Base-by-base conservation (phyloP, 176 grass and related monocot genomes). In the Panicum miliaceum region DNA sequence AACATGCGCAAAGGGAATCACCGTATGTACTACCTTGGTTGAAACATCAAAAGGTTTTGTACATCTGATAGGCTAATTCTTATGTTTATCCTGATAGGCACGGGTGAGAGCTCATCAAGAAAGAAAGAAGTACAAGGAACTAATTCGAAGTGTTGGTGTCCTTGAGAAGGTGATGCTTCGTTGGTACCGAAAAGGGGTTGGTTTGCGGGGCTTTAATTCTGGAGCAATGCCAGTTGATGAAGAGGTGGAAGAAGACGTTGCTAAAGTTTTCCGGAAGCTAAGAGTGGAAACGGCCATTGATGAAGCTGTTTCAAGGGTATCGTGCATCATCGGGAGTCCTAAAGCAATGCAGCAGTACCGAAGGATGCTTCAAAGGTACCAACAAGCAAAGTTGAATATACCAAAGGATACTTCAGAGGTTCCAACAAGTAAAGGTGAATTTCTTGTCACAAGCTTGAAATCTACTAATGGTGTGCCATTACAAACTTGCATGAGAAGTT, bases 41-140 rank as follows among this genome's bases (percentile, higher is more conserved):
- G 18, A 72, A 77, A 47, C 13, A 26, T 48, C 57, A 45, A 52
- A 50, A 26, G 14, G 43, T n/a, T 29, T 73, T 79, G 22, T 43
- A 32, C 4, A 52, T 4, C 66, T 75, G 46, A 81, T 81, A 58
- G 20, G 19, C 26, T 47, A 47, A 47, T 34, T 72, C 58, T 36
- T 82, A 64, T 90, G 27, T 73, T 79, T 64, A 76, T 84, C 57
- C 76, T 92, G 52, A 46, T 77, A 99, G 97, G 81, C 91, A 76
- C 88, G 86, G 32, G 77, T 92, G 71, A 96, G 97, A 96, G 97
- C 84, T 71, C 88, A 91, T 81, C 92, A 92, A 88, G 86, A 88
- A 78, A 94, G 86, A 72, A 90, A 80, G 14, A 95, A 82, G 76
- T 85, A 91, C 64, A 84, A 76, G 68, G 85, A 88, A 26, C 68